A percentile compares a stretch with the other conserved stretches of the same genome.
phyloP scores from a whole-genome alignment of 495 filamentous ascomycete genomes.

The Barbatosphaeria neglecta region DNA sequence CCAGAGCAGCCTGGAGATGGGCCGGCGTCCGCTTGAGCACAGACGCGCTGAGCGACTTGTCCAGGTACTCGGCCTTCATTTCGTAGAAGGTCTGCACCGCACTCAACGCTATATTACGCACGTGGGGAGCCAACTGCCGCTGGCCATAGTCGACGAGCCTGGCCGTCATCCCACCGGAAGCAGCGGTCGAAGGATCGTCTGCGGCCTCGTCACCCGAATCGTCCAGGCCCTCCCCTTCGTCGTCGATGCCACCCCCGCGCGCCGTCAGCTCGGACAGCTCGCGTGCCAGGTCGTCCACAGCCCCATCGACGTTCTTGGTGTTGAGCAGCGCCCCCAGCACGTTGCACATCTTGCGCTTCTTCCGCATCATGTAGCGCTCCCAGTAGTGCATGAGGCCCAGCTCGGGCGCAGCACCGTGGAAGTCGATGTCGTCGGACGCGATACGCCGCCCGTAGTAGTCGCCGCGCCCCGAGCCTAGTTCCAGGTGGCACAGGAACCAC shows the following conservation, averaged over 20 bases:
- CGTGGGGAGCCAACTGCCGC: constrained; percentile 10
- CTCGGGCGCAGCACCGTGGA: constrained; percentile 21
- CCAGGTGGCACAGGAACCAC: constrained; percentile 37
- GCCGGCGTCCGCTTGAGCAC: constrained; percentile 23
- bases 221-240: constrained; percentile 3
- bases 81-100: constrained; percentile 18
- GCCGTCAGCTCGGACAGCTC: constrained; percentile 1
- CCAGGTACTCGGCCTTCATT: constrained; percentile 16
- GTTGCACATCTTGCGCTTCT: constrained; percentile 25
- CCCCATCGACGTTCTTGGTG: constrained; percentile 2
- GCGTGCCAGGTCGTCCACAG: constrained; percentile 2
- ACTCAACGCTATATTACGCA: constrained; percentile 6
- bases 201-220: constrained; percentile 12
- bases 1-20: constrained; percentile 19
- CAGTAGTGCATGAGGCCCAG: constrained; percentile 22
- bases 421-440: constrained; percentile 26
- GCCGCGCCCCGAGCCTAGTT: constrained; percentile 21
- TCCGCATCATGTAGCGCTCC: constrained; percentile 28
- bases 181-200: background rate
- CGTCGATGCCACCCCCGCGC: background rate
- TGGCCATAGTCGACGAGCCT: constrained; percentile 10
- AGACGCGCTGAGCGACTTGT: constrained; percentile 18
- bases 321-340: constrained; percentile 14
- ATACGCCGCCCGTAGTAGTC: constrained; percentile 29
- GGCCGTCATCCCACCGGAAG: constrained; percentile 8